Conservation (phyloP, 2,329 filamentous ascomycete genomes). For the Leptographium wingfieldii region DNA sequence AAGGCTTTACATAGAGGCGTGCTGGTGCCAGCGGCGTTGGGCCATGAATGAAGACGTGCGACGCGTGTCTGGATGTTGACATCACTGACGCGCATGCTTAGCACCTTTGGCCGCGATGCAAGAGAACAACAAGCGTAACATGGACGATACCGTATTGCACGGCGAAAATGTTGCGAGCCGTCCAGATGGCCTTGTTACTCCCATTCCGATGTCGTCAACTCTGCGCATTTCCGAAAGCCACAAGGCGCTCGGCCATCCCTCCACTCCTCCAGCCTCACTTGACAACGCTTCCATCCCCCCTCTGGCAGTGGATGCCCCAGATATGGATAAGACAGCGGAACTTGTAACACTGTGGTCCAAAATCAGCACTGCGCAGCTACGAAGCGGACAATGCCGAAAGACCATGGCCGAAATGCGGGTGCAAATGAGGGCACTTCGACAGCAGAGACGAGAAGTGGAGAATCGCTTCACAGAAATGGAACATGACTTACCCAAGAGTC, state of each 20-base stretch:
- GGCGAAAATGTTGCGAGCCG: too few relatives aligned
- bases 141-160: too few relatives aligned
- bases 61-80: too few relatives aligned
- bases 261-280: neutral
- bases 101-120: too few relatives aligned
- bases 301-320: too few relatives aligned
- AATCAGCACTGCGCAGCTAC: slow-evolving; percentile 18
- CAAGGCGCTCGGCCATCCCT: neutral
- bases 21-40: too few relatives aligned
- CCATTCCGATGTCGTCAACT: neutral
- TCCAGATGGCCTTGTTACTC: too few relatives aligned
- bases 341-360: slow-evolving; percentile 3
- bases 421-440: neutral
- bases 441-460: slow-evolving; percentile 6
- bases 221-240: neutral
- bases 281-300: too few relatives aligned
- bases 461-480: neutral
- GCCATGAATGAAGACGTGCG: too few relatives aligned
- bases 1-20: too few relatives aligned
- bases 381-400: slow-evolving; percentile 1
- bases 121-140: too few relatives aligned
- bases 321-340: neutral
- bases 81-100: too few relatives aligned
- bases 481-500: neutral
- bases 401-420: slow-evolving; percentile 1